Evolutionary conservation across 2,329 filamentous ascomycete species (phyloP).

Genomic region (Alternaria novae-zelandiae): DNA sequence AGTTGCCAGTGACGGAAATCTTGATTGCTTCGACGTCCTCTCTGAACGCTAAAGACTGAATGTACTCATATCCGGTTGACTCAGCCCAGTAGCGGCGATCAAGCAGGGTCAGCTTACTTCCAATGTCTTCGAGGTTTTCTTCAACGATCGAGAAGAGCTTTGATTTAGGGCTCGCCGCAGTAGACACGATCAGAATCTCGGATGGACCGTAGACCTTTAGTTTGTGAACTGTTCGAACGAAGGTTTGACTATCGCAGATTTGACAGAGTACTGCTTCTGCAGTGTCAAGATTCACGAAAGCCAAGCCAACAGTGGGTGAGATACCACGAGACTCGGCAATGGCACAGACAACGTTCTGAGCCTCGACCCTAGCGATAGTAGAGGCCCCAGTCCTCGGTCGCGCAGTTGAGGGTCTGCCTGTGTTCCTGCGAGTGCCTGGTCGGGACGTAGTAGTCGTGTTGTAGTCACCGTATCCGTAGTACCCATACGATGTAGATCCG

Average conservation of each 20-base stretch:
- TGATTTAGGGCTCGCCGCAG: slow-evolving; percentile 72
- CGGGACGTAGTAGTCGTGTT: slow-evolving; percentile 47
- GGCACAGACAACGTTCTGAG: slow-evolving; percentile 83
- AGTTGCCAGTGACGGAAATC: slow-evolving; percentile 80
- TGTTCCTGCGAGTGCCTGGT: slow-evolving; percentile 39
- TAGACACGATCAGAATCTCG: slow-evolving; percentile 77
- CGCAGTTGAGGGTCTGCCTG: slow-evolving; percentile 52
- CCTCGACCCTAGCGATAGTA: slow-evolving; percentile 61
- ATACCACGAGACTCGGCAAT: slow-evolving; percentile 87
- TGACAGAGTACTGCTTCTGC: slow-evolving; percentile 86
- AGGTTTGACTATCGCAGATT: slow-evolving; percentile 92
- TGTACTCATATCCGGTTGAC: slow-evolving; percentile 74
- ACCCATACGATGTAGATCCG: slow-evolving; percentile 40
- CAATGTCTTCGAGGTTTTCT: slow-evolving; percentile 70
- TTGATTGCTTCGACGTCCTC: slow-evolving; percentile 84
- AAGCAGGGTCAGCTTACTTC: slow-evolving; percentile 63
- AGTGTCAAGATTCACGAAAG: slow-evolving; percentile 85
- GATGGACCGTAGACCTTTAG: slow-evolving; percentile 80
- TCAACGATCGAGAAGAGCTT: slow-evolving; percentile 77
- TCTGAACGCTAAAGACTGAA: slow-evolving; percentile 78
- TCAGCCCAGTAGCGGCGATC: slow-evolving; percentile 88
- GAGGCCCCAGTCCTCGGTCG: slow-evolving; percentile 63
- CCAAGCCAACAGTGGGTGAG: slow-evolving; percentile 81
- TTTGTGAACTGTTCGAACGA: slow-evolving; percentile 86
- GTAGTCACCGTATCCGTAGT: slow-evolving; percentile 44